Conservation (phyloP, 495 filamentous ascomycete species). For the Trichoderma gamsii region DNA sequence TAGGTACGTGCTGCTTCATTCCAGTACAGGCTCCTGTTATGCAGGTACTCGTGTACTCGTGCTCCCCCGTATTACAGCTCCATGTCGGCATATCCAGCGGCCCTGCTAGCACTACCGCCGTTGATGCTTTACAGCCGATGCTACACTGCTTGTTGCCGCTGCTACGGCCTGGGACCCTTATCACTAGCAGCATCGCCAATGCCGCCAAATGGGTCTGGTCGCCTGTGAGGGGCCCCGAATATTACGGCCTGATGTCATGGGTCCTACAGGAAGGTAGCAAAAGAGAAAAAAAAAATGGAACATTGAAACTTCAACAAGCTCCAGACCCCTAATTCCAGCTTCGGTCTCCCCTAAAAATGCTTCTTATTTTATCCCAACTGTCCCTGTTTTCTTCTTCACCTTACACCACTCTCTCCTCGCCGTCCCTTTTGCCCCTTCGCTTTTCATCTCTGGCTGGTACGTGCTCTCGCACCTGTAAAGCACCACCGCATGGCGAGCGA, state of each 20-base stretch:
- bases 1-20: neutral
- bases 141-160: neutral
- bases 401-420: neutral
- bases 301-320: too few relatives aligned
- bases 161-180: neutral
- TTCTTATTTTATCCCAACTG: neutral
- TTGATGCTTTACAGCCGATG: neutral
- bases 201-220: neutral
- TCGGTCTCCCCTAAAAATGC: neutral
- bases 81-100: neutral
- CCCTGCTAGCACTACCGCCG: neutral
- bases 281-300: too few relatives aligned
- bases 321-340: slow-evolving; percentile 1
- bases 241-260: neutral
- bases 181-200: neutral
- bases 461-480: neutral
- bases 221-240: neutral
- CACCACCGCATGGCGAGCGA: neutral
- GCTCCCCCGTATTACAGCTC: slow-evolving; percentile 3
- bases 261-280: neutral
- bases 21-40: neutral
- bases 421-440: neutral
- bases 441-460: neutral
- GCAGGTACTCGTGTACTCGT: neutral
- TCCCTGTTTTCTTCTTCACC: neutral